Percentiles rank a stretch among this genome's conserved stretches.
phyloP scores from a whole-genome alignment of 2,329 filamentous ascomycete genomes.

The Aureobasidium namibiae region DNA sequence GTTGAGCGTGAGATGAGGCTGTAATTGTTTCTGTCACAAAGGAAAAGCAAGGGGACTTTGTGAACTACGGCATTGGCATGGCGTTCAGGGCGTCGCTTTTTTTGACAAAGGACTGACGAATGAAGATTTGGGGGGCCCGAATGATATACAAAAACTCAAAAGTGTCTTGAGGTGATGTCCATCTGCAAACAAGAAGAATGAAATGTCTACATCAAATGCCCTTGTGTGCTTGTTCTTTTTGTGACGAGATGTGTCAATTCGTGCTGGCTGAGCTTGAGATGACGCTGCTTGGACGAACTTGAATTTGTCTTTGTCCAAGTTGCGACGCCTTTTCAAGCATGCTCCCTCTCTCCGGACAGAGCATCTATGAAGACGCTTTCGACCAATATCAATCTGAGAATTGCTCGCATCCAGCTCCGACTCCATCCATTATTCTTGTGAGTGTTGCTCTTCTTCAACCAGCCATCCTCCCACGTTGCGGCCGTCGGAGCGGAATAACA shows the following conservation, averaged over 20 bases:
- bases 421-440: background rate
- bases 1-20: conserved; percentile 70
- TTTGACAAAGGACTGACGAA: background rate
- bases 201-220: background rate
- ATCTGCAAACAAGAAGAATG: background rate
- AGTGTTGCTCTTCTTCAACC: background rate
- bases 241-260: background rate
- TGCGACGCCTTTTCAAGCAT: background rate
- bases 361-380: background rate
- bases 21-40: conserved; percentile 20
- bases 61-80: conserved; percentile 21
- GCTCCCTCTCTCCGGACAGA: background rate
- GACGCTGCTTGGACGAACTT: background rate
- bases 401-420: background rate
- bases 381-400: background rate
- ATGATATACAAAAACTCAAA: background rate
- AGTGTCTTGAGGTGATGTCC: background rate
- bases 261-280: background rate
- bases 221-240: background rate
- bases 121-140: background rate
- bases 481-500: conserved; percentile 3
- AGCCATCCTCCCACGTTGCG: background rate
- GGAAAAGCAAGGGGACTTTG: background rate
- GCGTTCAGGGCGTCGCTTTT: conserved; percentile 6
- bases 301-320: background rate